Evolutionary conservation across 2,329 filamentous ascomycete species (phyloP).

Genomic region (Volutella citrinella): DNA sequence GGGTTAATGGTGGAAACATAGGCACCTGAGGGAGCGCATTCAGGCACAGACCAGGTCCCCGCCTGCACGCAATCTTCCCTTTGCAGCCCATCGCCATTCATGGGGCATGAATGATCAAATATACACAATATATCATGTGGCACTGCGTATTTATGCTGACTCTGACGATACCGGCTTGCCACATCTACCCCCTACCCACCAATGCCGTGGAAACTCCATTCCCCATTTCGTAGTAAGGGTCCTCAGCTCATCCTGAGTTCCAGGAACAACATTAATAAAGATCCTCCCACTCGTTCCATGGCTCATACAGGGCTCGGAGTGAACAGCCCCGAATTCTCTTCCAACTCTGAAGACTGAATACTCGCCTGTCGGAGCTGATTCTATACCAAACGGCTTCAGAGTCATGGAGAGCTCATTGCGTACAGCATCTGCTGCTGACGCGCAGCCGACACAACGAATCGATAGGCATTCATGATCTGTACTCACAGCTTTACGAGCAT

Average conservation of each 20-base stretch:
- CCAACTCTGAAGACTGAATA: conserved; percentile 43
- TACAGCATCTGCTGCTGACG: conserved; percentile 38
- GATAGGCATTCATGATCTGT: conserved; percentile 39
- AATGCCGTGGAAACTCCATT: conserved; percentile 36
- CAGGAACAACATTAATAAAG: conserved; percentile 38
- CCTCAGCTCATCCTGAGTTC: conserved; percentile 31
- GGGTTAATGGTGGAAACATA: no score
- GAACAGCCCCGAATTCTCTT: conserved; percentile 37
- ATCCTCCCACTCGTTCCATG: conserved; percentile 23
- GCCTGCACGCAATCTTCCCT: no score
- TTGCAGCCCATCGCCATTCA: no score
- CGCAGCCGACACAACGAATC: conserved; percentile 42
- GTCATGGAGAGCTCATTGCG: conserved; percentile 30
- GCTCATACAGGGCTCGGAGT: conserved; percentile 39
- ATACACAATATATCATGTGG: no score
- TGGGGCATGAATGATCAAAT: no score
- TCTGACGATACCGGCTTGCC: no score
- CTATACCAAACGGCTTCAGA: conserved; percentile 21
- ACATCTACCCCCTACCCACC: conserved; percentile 25
- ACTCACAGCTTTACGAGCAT: conserved; percentile 23
- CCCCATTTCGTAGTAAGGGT: conserved; percentile 33
- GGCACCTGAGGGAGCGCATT: no score
- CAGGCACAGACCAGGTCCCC: no score
- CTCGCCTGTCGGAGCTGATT: conserved; percentile 27
- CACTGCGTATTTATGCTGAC: no score